Conservation (phyloP, 192 early-diverging fungal genomes). For the Entophlyctis luteolus region DNA sequence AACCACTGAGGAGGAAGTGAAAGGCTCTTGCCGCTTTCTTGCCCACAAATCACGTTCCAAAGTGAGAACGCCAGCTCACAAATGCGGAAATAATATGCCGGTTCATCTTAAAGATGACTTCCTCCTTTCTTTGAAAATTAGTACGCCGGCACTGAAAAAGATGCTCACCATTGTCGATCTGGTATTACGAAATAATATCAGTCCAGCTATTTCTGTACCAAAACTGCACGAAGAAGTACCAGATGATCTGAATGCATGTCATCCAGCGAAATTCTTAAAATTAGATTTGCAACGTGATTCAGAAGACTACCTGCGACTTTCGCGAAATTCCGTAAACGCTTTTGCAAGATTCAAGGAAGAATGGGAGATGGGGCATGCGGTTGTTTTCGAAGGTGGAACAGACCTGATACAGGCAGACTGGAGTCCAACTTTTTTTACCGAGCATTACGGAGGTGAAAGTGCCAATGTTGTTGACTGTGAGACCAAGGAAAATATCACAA, state of each 20-base stretch:
- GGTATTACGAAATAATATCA: too few species aligned
- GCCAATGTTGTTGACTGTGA: slow-evolving; percentile 55
- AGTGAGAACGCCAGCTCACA: too few species aligned
- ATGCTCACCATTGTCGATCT: neutral
- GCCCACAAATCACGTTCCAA: too few species aligned
- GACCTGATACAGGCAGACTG: slow-evolving; percentile 26
- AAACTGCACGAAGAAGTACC: too few species aligned
- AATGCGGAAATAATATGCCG: too few species aligned
- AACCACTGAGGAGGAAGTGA: neutral
- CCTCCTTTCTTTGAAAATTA: neutral
- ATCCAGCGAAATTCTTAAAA: too few species aligned
- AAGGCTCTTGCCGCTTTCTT: slow-evolving; percentile 32
- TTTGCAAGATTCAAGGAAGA: slow-evolving; percentile 20
- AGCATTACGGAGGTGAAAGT: slow-evolving; percentile 37
- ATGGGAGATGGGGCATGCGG: slow-evolving; percentile 30
- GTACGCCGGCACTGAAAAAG: neutral
- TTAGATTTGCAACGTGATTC: neutral
- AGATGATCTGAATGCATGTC: too few species aligned
- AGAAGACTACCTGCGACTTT: neutral
- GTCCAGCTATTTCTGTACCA: too few species aligned
- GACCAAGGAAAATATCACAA: slow-evolving; percentile 1
- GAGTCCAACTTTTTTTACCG: slow-evolving; percentile 33
- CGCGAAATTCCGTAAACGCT: neutral
- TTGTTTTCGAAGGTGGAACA: slow-evolving; percentile 25
- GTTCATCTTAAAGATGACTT: neutral